A percentile compares a stretch with the other conserved stretches of the same genome.
Evolutionary conservation across 2,329 filamentous ascomycete species (phyloP).

Genomic region (Aspergillus piperis): DNA sequence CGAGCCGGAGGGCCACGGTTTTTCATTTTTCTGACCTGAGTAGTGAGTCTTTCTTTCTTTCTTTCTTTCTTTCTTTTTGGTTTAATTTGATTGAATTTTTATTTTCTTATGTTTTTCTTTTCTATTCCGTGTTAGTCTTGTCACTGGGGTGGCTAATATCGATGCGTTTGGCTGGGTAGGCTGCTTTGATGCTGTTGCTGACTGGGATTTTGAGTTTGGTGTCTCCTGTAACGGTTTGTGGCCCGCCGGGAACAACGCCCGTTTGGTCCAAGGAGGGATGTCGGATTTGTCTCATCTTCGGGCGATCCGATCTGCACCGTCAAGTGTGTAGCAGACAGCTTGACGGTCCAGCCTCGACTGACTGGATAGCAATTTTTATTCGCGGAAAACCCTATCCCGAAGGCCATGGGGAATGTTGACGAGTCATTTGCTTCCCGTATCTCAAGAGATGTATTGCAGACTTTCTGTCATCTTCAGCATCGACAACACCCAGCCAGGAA

Average conservation of each 20-base stretch:
- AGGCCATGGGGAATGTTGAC: too few species aligned
- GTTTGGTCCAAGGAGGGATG: not conserved
- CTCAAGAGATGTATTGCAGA: not conserved
- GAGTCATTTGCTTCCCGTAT: too few species aligned
- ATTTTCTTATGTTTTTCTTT: too few species aligned
- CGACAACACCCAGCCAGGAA: not conserved
- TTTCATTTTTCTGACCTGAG: not conserved
- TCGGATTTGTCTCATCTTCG: conserved; percentile 9
- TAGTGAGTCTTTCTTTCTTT: not conserved
- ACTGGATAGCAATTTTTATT: not conserved
- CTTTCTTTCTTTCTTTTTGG: too few species aligned
- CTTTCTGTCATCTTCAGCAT: not conserved
- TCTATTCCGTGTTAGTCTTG: not conserved
- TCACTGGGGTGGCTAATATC: not conserved
- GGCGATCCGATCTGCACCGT: conserved; percentile 23
- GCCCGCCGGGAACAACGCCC: not conserved
- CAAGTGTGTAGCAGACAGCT: not conserved
- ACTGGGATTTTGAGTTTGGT: not conserved
- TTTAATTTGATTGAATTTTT: too few species aligned
- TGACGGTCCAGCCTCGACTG: not conserved
- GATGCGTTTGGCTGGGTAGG: not conserved
- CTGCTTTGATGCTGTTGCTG: not conserved
- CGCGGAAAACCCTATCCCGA: too few species aligned
- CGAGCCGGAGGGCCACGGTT: conserved; percentile 3
- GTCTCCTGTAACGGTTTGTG: conserved; percentile 4